A percentile compares a stretch with the other conserved stretches of the same genome.
Conservation (phyloP, 176 grass and related monocot genomes). For the Paspalum vaginatum region DNA sequence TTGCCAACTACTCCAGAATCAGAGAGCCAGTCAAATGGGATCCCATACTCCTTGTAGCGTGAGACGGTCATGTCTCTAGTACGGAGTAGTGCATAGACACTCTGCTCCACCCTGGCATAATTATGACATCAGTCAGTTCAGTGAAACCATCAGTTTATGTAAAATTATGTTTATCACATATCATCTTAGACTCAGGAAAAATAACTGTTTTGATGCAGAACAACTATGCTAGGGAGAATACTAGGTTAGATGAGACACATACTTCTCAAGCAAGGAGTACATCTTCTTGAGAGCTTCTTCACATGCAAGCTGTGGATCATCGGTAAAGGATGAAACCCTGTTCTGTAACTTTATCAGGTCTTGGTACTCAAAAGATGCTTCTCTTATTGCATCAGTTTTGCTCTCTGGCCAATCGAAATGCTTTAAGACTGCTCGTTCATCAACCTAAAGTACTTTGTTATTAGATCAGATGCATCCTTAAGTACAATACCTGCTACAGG, state of each 20-base stretch:
- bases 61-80: conserved; percentile 90
- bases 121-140: conserved; percentile 4
- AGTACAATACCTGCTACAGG: not conserved
- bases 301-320: conserved; percentile 71
- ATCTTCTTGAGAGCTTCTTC: conserved; percentile 95
- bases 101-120: conserved; percentile 79
- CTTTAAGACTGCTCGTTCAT: conserved; percentile 91
- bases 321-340: conserved; percentile 62
- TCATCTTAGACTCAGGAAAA: not conserved
- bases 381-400: conserved; percentile 91
- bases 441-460: conserved; percentile 60
- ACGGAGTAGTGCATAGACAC: conserved; percentile 85
- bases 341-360: conserved; percentile 81
- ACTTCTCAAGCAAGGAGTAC: conserved; percentile 96
- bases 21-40: conserved; percentile 83
- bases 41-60: conserved; percentile 84
- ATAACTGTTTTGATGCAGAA: not conserved
- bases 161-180: not conserved
- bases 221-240: not conserved
- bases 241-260: conserved; percentile 41
- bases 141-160: not conserved
- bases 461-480: not conserved
- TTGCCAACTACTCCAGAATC: conserved; percentile 93
- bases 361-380: conserved; percentile 77
- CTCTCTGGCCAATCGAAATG: conserved; percentile 97